A percentile compares a stretch with the other conserved stretches of the same genome.
phyloP scores from a whole-genome alignment of 805 yeast species.

The Schwanniomyces sp. region DNA sequence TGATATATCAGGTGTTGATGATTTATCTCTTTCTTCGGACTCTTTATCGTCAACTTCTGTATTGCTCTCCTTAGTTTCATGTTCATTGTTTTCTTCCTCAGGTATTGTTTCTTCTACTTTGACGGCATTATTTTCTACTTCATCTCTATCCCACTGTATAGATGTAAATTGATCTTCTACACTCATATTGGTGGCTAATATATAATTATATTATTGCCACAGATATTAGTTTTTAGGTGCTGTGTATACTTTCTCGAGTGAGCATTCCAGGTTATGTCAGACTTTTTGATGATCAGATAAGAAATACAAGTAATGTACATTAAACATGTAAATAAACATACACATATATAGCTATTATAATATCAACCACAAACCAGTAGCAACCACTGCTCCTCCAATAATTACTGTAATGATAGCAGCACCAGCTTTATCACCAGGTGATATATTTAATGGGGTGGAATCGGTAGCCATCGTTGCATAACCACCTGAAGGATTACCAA shows the following conservation, averaged over 20 bases:
- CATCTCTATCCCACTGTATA: constrained; percentile 57
- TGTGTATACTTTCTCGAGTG: not conserved
- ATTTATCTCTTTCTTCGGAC: not conserved
- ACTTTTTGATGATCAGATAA: not conserved
- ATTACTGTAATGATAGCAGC: constrained; percentile 86
- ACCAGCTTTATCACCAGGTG: constrained; percentile 72
- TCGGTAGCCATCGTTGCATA: constrained; percentile 38
- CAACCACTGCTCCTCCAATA: constrained; percentile 45
- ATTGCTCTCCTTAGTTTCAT: constrained; percentile 6
- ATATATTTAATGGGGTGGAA: constrained; percentile 41
- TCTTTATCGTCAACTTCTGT: constrained; percentile 6
- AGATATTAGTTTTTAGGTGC: not conserved
- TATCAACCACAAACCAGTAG: constrained; percentile 46
- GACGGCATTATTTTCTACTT: constrained; percentile 8
- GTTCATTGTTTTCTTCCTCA: constrained; percentile 11
- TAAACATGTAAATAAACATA: not conserved
- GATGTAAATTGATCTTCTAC: constrained; percentile 55
- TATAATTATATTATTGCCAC: constrained; percentile 1
- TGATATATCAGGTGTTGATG: not conserved
- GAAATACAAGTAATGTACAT: not conserved
- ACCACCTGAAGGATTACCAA: constrained; percentile 72
- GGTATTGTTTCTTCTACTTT: constrained; percentile 9
- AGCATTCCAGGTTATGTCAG: not conserved
- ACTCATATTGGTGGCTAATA: constrained; percentile 14
- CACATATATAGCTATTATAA: constrained; percentile 14